These are phyloP conservation scores for Besnoitia besnoiti DNA, from an alignment of 169 alveolate species.

Conservation along the genomic window DNA sequence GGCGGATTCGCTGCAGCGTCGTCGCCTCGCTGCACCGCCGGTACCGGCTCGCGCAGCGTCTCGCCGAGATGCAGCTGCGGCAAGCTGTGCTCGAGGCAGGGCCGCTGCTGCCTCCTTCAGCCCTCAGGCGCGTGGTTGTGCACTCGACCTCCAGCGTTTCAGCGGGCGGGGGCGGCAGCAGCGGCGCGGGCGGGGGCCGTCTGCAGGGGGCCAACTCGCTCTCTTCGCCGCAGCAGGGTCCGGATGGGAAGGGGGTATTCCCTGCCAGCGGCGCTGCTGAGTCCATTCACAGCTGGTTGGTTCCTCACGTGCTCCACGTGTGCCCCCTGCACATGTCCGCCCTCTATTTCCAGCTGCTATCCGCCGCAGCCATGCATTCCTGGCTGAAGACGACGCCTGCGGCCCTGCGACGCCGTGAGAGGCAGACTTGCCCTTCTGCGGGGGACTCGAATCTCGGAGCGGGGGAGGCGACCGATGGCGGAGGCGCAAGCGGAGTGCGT, in stretches of 20 bases:
- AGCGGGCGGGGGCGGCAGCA: not conserved
- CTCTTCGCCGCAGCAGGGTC: too few relatives aligned
- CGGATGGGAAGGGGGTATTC: too few relatives aligned
- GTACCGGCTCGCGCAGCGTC: not conserved
- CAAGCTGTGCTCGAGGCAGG: not conserved
- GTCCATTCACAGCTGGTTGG: constrained; percentile 17
- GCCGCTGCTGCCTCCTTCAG: not conserved
- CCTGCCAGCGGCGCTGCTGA: not conserved
- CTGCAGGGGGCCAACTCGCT: not conserved
- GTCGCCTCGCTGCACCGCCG: not conserved
- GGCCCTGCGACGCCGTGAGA: not conserved
- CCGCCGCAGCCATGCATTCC: not conserved
- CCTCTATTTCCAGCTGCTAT: constrained; percentile 12
- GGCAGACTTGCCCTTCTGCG: not conserved
- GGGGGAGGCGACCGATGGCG: not conserved
- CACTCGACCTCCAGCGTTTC: not conserved
- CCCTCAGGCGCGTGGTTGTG: not conserved
- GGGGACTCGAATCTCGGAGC: not conserved
- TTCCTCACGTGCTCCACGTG: not conserved
- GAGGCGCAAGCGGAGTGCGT: not conserved
- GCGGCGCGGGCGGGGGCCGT: not conserved
- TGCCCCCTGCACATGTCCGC: constrained; percentile 32
- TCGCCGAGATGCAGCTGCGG: not conserved
- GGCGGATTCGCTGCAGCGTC: not conserved
- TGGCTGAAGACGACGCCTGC: not conserved